Conservation (phyloP, 257 asterid genomes). For the Oldenlandia corymbosa region DNA sequence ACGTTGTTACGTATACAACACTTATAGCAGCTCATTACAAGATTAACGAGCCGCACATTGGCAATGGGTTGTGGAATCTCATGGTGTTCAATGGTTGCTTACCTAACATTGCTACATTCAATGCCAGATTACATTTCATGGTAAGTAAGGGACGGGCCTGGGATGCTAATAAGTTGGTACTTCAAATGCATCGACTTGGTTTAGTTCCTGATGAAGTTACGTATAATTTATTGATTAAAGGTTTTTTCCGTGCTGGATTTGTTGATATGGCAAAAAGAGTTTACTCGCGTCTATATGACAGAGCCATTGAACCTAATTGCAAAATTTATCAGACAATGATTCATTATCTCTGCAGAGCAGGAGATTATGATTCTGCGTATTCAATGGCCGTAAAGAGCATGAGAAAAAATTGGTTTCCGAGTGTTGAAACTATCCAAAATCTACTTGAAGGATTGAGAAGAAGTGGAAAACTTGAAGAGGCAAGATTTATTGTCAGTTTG, state of each 20-base stretch:
- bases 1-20: constrained; percentile 70
- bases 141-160: constrained; percentile 55
- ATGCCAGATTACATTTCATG: constrained; percentile 72
- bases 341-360: constrained; percentile 55
- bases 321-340: constrained; percentile 73
- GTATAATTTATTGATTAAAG: constrained; percentile 77
- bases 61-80: constrained; percentile 74
- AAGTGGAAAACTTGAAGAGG: constrained; percentile 40
- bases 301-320: constrained; percentile 60
- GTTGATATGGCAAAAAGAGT: constrained; percentile 56
- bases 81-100: constrained; percentile 64
- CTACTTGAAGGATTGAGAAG: constrained; percentile 54
- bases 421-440: constrained; percentile 39
- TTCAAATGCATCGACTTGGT: constrained; percentile 38
- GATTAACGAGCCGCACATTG: constrained; percentile 39
- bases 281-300: constrained; percentile 41
- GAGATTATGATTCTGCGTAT: constrained; percentile 50
- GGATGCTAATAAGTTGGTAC: constrained; percentile 61
- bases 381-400: constrained; percentile 56
- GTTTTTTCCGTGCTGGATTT: constrained; percentile 48
- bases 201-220: constrained; percentile 59
- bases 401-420: constrained; percentile 70
- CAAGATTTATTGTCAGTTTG: constrained; percentile 43
- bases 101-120: constrained; percentile 72
- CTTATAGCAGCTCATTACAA: constrained; percentile 69